Conservation (phyloP, 176 grass and related monocot species). For the Paspalum vaginatum region DNA sequence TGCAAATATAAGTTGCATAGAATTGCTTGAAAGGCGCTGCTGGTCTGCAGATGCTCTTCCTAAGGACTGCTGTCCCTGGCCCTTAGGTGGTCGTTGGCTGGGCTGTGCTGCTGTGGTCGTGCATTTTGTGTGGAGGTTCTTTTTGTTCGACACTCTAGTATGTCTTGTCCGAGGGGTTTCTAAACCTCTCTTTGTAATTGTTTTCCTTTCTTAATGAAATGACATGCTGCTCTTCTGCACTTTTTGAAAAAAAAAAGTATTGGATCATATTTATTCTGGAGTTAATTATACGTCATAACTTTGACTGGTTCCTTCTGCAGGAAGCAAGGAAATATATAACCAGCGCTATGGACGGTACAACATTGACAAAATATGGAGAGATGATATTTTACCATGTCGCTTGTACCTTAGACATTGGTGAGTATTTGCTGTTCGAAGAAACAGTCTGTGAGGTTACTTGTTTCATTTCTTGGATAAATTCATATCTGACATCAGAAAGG, state of each 20-base stretch:
- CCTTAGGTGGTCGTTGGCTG: too few species aligned
- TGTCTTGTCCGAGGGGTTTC: too few species aligned
- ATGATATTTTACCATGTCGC: slow-evolving; percentile 91
- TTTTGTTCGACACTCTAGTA: too few species aligned
- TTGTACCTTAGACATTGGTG: slow-evolving; percentile 96
- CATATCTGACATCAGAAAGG: background rate
- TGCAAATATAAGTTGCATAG: background rate
- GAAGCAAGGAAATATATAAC: slow-evolving; percentile 81
- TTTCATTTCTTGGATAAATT: background rate
- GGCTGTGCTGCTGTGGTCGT: too few species aligned
- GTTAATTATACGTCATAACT: background rate
- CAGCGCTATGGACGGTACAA: slow-evolving; percentile 77
- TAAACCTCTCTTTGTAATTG: too few species aligned
- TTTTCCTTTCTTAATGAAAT: too few species aligned
- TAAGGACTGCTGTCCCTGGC: too few species aligned
- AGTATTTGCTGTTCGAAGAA: slow-evolving; percentile 7
- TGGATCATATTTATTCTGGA: background rate
- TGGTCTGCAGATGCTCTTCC: too few species aligned
- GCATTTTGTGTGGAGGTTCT: too few species aligned
- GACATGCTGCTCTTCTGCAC: too few species aligned
- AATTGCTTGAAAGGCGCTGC: background rate
- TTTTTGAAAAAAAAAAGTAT: background rate
- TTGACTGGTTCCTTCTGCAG: slow-evolving; percentile 46
- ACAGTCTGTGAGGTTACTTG: background rate
- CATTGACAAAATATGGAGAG: slow-evolving; percentile 93